A percentile compares a stretch with the other conserved stretches of the same genome.
Evolutionary conservation across 2,329 filamentous ascomycete genomes (phyloP).

Genomic region (Colletotrichum sp.): DNA sequence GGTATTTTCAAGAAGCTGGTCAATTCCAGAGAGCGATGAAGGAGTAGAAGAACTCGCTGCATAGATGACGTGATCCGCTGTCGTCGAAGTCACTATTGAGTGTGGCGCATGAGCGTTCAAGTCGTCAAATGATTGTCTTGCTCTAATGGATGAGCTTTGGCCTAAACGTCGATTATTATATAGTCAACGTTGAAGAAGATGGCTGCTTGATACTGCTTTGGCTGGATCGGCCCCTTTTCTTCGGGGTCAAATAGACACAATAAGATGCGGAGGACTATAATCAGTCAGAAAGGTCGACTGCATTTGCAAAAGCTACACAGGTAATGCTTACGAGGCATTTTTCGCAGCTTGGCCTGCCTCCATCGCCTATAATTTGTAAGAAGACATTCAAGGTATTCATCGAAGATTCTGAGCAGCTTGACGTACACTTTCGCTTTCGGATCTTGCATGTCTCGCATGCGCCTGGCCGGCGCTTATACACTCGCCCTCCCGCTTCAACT

Average conservation of each 20-base stretch:
- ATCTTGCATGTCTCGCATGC: constrained; percentile 4
- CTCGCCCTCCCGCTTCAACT: neutral
- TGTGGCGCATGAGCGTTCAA: neutral
- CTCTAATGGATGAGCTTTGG: neutral
- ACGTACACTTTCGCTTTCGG: constrained; percentile 1
- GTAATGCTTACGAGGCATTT: neutral
- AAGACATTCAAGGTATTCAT: neutral
- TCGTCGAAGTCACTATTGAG: neutral
- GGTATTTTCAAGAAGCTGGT: neutral
- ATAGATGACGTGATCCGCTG: neutral
- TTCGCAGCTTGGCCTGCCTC: constrained; percentile 1
- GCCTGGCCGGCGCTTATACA: constrained; percentile 6
- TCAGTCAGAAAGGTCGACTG: neutral
- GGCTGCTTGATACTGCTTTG: neutral
- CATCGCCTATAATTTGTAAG: neutral
- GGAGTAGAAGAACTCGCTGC: neutral
- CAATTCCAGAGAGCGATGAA: neutral
- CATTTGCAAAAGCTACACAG: too few relatives aligned
- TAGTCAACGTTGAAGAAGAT: neutral
- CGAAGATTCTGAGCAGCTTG: neutral
- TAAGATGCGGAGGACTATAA: neutral
- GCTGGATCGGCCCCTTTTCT: neutral
- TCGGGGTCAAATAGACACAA: neutral
- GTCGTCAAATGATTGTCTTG: neutral
- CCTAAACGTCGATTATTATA: neutral